Evolutionary conservation across 2,329 filamentous ascomycete species (phyloP), one percentile per base, ranked within the genome.

Genomic region (Colletotrichum viniferum): DNA sequence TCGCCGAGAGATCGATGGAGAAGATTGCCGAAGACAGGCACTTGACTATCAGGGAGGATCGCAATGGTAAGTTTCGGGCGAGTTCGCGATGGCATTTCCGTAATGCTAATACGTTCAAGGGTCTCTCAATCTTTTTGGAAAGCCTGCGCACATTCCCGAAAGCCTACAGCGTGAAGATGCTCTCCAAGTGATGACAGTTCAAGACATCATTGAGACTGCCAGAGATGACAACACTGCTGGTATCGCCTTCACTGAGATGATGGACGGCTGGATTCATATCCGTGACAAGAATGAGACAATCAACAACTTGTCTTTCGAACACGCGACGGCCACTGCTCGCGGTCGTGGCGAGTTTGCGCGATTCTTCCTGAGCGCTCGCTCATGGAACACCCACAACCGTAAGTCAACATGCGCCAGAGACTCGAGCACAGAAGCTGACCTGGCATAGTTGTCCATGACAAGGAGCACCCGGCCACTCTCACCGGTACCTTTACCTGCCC

Each of bases 1-100:
- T 94, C 26, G 92, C 93, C 0, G 93, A 94, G 82, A 86, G 93
- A 14, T 90, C 90, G 0, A 87, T 93, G 5, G 88, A 90, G 66
- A 80, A 86, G 7, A 88, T 89, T 62, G 85, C 87, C 2, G 76
- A 83, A 58, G 82, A 84, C 2, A 21, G 14, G 2, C 30, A 24
- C 21, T 36, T 38, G 10, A 26, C 28, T 12, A 63, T 63, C 21
- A 63, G 61, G 4, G 21, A 32, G 1, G 32, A 38, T 14, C 34
- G 32, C 71, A 79, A 76, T 21, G 66, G 74, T 74, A 34, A 38
- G 63, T 32, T 6, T 21, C 7, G 12, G 24, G 2, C n/a, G 2
- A 21, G 21, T 13, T 3, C 10, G 0, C 1, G 7, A n/a, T 8
- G 2, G 1, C 5, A 3, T 24, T n/a, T 12, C 7, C 6, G 2